A percentile compares a stretch with the other conserved stretches of the same genome.
phyloP scores from a whole-genome alignment of 2,329 filamentous ascomycete genomes.

The Aspergillus sp. region DNA sequence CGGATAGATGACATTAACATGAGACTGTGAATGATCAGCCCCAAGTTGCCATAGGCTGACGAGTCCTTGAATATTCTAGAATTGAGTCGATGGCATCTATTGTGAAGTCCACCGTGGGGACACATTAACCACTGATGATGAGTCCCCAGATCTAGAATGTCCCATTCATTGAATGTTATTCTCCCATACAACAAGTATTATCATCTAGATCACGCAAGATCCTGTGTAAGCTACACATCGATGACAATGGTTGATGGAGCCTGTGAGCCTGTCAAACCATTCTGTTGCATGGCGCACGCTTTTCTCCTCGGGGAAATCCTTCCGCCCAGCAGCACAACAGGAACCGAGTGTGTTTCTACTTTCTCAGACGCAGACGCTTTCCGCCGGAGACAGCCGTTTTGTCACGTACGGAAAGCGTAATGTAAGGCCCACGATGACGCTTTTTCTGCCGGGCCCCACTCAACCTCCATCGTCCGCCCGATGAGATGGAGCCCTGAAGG shows the following conservation, averaged over 20 bases:
- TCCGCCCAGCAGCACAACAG: neutral
- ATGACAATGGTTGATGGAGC: neutral
- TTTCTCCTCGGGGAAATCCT: constrained; percentile 4
- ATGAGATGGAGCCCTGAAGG: constrained; percentile 19
- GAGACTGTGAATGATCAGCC: no score
- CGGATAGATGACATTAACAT: no score
- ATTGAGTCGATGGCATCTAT: no score
- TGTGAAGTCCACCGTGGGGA: no score
- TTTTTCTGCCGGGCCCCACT: constrained; percentile 20
- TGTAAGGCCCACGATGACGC: constrained; percentile 34
- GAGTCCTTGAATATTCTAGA: no score
- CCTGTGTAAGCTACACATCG: neutral
- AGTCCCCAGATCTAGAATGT: no score
- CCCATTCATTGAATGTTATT: no score
- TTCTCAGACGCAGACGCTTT: constrained; percentile 2
- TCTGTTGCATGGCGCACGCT: neutral
- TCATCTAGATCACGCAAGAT: neutral
- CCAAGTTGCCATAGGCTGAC: neutral
- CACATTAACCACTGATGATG: no score
- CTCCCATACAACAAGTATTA: no score
- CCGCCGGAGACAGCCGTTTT: constrained; percentile 11
- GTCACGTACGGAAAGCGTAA: constrained; percentile 22
- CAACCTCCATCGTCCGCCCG: constrained; percentile 18
- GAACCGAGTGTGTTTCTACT: neutral
- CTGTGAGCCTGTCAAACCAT: neutral